Percentiles rank a stretch among this genome's conserved stretches.
Conservation (phyloP, 139 green algal genomes). For the Micromonas pusilla region DNA sequence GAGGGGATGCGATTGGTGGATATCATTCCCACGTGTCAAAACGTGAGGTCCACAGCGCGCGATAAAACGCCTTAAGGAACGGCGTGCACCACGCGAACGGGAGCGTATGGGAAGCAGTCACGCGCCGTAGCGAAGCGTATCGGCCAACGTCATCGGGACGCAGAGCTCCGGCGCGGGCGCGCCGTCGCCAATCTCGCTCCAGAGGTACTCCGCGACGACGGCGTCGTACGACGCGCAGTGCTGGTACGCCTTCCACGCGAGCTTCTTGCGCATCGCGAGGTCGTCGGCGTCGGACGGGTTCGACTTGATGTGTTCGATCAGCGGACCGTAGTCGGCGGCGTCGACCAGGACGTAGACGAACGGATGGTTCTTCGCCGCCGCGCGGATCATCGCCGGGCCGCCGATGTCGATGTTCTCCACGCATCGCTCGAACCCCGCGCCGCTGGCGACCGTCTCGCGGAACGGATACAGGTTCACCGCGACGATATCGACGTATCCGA, state of each 20-base stretch:
- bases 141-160: constrained; percentile 70
- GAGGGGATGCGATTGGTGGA: no score
- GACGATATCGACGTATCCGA: constrained; percentile 91
- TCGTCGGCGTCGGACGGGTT: constrained; percentile 19
- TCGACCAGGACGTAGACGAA: constrained; percentile 70
- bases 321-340: constrained; percentile 67
- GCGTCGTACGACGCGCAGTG: constrained; percentile 92
- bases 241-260: constrained; percentile 98
- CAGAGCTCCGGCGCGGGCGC: constrained; percentile 54
- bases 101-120: no score
- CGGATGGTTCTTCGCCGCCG: constrained; percentile 51
- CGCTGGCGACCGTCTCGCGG: constrained; percentile 75
- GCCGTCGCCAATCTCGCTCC: constrained; percentile 51
- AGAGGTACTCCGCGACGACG: constrained; percentile 89
- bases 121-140: constrained; percentile 78
- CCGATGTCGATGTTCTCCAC: constrained; percentile 99
- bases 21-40: no score
- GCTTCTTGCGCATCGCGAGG: constrained; percentile 53
- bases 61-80: no score
- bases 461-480: constrained; percentile 99
- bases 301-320: constrained; percentile 60
- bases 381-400: constrained; percentile 93
- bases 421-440: constrained; percentile 63
- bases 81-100: no score
- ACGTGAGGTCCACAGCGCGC: no score